A percentile compares a stretch with the other conserved stretches of the same genome.
Evolutionary conservation across 1,284 basidiomycete genomes (phyloP).

Genomic region (Pseudozyma sp.): DNA sequence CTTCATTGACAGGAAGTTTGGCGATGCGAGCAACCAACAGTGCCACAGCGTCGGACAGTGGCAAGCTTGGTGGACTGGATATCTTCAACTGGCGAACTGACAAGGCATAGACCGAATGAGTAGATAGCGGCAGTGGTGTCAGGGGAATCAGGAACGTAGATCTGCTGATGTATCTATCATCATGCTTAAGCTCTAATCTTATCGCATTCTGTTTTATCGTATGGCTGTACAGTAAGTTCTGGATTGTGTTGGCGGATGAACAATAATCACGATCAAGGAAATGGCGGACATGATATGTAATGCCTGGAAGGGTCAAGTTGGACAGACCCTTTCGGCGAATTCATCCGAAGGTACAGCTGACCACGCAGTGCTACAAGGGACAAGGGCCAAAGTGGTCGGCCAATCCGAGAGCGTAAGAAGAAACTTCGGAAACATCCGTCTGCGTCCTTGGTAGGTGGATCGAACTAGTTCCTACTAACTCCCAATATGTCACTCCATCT

Average conservation of each 20-base stretch:
- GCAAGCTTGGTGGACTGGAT: conserved; percentile 49
- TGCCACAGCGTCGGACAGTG: conserved; percentile 21
- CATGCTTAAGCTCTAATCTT: neutral
- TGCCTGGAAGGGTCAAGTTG: neutral
- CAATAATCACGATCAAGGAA: too few relatives aligned
- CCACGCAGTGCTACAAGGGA: neutral
- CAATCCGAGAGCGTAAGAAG: conserved; percentile 9
- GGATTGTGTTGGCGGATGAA: neutral
- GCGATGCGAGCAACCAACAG: conserved; percentile 38
- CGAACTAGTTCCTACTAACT: too few relatives aligned
- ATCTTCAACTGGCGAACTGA: conserved; percentile 62
- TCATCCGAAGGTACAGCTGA: conserved; percentile 12
- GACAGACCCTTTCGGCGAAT: conserved; percentile 14
- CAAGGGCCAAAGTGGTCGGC: conserved; percentile 1
- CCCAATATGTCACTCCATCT: too few relatives aligned
- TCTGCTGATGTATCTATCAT: neutral
- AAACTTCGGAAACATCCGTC: conserved; percentile 16
- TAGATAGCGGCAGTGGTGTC: neutral
- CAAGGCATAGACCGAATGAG: conserved; percentile 16
- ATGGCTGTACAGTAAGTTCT: neutral
- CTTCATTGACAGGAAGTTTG: conserved; percentile 34
- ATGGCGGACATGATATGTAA: neutral
- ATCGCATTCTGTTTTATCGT: neutral
- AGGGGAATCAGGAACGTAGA: neutral
- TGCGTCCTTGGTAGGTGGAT: too few relatives aligned